Conservation (phyloP, 129 eudicot genomes). For the Calendula officinalis region DNA sequence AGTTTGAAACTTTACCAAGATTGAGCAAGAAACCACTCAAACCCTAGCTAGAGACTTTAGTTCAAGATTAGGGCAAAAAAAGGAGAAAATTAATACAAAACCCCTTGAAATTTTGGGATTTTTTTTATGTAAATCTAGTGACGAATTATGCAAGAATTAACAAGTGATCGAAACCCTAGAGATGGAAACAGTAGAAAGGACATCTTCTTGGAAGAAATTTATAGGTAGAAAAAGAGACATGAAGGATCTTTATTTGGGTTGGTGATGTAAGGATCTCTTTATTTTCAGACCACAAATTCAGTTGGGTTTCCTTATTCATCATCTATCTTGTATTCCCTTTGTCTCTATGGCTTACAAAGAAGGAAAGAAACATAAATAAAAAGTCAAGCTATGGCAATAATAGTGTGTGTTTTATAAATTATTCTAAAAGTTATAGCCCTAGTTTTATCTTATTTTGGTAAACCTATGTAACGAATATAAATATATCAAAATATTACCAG, state of each 20-base stretch:
- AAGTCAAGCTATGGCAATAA: conserved; percentile 5
- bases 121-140: no score
- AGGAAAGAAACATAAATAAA: conserved; percentile 25
- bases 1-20: conserved; percentile 2
- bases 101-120: no score
- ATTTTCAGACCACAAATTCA: conserved; percentile 43
- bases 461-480: not conserved
- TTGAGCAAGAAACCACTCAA: conserved; percentile 1
- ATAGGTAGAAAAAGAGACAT: conserved; percentile 16
- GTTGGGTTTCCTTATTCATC: conserved; percentile 37
- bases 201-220: conserved; percentile 10
- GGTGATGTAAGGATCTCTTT: conserved; percentile 39
- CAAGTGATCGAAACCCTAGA: conserved; percentile 8
- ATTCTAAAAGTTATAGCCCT: not conserved
- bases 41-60: not conserved
- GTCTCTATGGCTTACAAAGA: conserved; percentile 33
- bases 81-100: no score
- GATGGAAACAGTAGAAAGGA: not conserved
- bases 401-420: not conserved
- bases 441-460: conserved; percentile 20
- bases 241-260: conserved; percentile 30
- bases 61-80: not conserved
- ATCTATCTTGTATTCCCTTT: conserved; percentile 35
- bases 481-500: not conserved
- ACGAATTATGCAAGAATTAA: not conserved